Evolutionary conservation across 2,329 filamentous ascomycete species (phyloP), one percentile per base, ranked within the genome.

Genomic region (Paracamarosporium sp.): DNA sequence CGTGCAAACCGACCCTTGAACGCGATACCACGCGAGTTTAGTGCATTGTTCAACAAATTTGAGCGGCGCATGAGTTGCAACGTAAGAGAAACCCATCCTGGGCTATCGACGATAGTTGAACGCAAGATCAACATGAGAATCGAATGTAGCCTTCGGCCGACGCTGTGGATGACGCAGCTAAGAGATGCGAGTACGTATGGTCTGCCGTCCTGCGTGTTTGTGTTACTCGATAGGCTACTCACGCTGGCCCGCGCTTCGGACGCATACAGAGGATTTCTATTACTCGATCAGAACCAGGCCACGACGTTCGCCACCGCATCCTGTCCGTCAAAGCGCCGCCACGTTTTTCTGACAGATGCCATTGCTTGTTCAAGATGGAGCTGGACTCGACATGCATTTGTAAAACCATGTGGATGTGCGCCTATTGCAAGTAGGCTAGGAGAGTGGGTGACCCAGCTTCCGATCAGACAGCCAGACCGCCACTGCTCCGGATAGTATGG

Each of bases 221-320:
- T 50, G 27, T 52, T 52, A 50, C 53, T 64, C 56, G 55, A 56
- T 53, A 44, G 62, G 61, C 65, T 61, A 64, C 60, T 55, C 47
- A 53, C 27, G 35, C 43, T 35, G 51, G 54, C 57, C 52, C 50
- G 12, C 35, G 55, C 48, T 59, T 56, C 50, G 56, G 60, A 61
- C 44, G 53, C 52, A 57, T 51, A 55, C 44, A 60, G 57, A 62
- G 58, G 60, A 60, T 67, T 64, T 69, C 63, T 55, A 71, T 76
- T 76, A 76, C 73, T 76, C 71, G 73, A 76, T 75, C 59, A 58
- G 58, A 69, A 69, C 63, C 65, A 59, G 40, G 56, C 30, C 48
- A 50, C 50, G 33, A 50, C 33, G 33, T 40, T 50, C 24, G 47
- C 33, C 47, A 50, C 33, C 13, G 12, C 33, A 6, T n/a, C 47